A percentile compares a stretch with the other conserved stretches of the same genome.
Evolutionary conservation across 441 rosid species (phyloP).

Genomic region (Populus hybrid): DNA sequence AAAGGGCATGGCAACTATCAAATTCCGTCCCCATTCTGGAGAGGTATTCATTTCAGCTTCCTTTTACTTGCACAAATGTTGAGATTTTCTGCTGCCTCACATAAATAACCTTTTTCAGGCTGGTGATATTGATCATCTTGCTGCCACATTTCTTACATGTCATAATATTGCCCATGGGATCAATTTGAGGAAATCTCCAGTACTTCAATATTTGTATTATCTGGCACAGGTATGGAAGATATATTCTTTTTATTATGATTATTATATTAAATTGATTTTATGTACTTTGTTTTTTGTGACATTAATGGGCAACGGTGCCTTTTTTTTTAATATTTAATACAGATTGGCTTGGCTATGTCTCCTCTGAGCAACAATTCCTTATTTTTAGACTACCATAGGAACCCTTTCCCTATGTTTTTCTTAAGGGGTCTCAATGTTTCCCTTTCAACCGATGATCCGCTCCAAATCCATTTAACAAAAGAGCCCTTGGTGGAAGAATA

Average conservation of each 20-base stretch:
- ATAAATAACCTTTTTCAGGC: slow-evolving; percentile 54
- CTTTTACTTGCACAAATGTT: background rate
- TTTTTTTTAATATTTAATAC: slow-evolving; percentile 18
- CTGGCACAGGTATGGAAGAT: slow-evolving; percentile 71
- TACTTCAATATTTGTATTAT: slow-evolving; percentile 95
- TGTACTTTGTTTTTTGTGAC: slow-evolving; percentile 8
- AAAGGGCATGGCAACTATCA: slow-evolving; percentile 97
- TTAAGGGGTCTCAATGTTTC: slow-evolving; percentile 95
- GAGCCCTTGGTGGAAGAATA: slow-evolving; percentile 98
- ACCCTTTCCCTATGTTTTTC: slow-evolving; percentile 92
- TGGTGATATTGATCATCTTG: slow-evolving; percentile 98
- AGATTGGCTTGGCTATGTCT: slow-evolving; percentile 99
- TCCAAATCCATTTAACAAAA: slow-evolving; percentile 96
- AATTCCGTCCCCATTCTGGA: slow-evolving; percentile 93
- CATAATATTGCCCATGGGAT: slow-evolving; percentile 98
- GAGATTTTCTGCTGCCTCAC: slow-evolving; percentile 15
- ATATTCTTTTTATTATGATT: background rate
- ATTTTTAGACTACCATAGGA: slow-evolving; percentile 93
- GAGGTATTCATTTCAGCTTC: slow-evolving; percentile 52
- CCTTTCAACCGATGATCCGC: slow-evolving; percentile 97
- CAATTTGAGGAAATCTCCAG: slow-evolving; percentile 97
- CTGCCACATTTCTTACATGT: slow-evolving; percentile 91
- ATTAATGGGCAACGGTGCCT: slow-evolving; percentile 14
- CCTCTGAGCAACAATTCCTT: slow-evolving; percentile 99
- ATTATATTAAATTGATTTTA: background rate